Base-by-base conservation (phyloP, 805 yeast species). In the Candida nanaspora region DNA sequence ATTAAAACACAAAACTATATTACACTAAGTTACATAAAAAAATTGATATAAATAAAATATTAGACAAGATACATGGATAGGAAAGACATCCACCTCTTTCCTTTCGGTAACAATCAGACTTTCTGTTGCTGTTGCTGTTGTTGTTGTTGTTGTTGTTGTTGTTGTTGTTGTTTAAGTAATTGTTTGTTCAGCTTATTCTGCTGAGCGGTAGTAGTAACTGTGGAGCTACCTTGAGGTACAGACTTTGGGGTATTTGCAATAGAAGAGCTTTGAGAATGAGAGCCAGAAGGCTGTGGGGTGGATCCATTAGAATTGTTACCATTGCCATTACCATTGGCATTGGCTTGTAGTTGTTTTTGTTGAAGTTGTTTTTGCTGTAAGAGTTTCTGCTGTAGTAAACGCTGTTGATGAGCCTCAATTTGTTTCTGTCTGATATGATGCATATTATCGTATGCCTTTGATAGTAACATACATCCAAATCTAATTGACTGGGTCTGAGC, bases 401-500 rank as follows among this genome's bases (percentile, higher is more conserved):
- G 45, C 48, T 61, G 59, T 40, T 63, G 67, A 42, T 62, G 64
- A 18, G 62, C 56, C 41, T 56, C 66, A 62, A 80, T 61, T 76
- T 88, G 63, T 29, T 62, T 81, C 79, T 49, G 93, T 72, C 61
- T 80, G 79, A 53, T 78, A 72, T 41, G 85, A 78, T 18, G 89
- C 82, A 55, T 88, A 87, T 51, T 86, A 40, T 88, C 96, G 55
- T 85, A 85, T 0, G 96, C 81, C 59, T 89, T 91, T 4, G 93
- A 78, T 33, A 88, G 68, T 26, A 91, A 63, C 96, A 88, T 88
- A 6, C 95, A 78, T 8, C 96, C 96, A 62, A 89, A 89, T 44
- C 97, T 69, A 25, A 91, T 85, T 1, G 85, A 80, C 61, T 89
- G 97, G 1, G 96, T 88, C 39, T 81, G 91, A 40, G 82, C 82